Base-by-base conservation (phyloP, 768 basidiomycete genomes). In the Amanita jacksonii region DNA sequence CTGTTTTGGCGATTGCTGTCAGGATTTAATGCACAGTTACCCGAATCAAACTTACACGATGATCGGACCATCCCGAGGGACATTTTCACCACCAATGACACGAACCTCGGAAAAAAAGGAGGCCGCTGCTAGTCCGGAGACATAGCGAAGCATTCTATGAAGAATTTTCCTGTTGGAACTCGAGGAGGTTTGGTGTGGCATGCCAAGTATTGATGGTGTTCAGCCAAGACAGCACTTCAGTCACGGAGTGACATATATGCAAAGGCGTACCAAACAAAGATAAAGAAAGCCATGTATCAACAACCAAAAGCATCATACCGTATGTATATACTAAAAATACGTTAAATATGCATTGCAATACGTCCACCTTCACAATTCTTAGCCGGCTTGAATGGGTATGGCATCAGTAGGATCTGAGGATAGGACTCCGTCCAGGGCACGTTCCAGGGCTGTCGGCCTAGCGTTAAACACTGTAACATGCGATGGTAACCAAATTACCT, bases 101-200 rank as follows among this genome's bases (percentile, higher is more conserved):
- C 79, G 81, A 38, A 96, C 75, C 60, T 90, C 84, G 0, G 77
- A 77, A 70, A 94, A 97, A 70, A 97, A 97, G 4, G 86, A 83
- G 58, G 76, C 70, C 8, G 89, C 74, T 2, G 89, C 84, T 63
- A 79, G 76, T 24, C 72, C 65, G 18, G 92, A 84, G 38, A 92
- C 62, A 35, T 66, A 65, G 43, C 85, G 78, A 48, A 96, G 70
- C 28, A 86, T 56, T 38, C 75, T 71, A 65, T 94, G 92, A 48
- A 82, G 60, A 34, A 74, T 15, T 9, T 44, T 44, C 8, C 49
- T 10, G 58, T 54, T 42, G 12, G 28, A 31, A 10, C 27, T n/a
- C n/a, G n/a, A n/a, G n/a, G n/a, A n/a, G n/a, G n/a, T n/a, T n/a
- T n/a, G n/a, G n/a, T n/a, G n/a, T n/a, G n/a, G n/a, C n/a, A n/a